A percentile compares a stretch with the other conserved stretches of the same genome.
phyloP scores from a whole-genome alignment of 2,329 filamentous ascomycete species.

The Fusarium sp. region DNA sequence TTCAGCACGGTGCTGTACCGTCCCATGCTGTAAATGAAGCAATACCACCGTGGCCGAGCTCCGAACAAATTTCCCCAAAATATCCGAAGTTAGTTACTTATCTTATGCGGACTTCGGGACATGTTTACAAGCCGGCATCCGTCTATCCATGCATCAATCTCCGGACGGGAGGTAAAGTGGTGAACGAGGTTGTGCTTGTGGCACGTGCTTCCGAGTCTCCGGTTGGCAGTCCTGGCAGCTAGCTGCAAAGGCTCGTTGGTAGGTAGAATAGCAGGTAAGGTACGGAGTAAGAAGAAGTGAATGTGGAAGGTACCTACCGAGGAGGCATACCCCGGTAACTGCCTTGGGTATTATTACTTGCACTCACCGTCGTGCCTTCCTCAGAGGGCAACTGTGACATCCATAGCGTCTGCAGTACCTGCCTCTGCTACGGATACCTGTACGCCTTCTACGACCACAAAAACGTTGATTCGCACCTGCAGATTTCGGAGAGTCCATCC shows the following conservation, averaged over 20 bases:
- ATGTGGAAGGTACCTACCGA: constrained; percentile 11
- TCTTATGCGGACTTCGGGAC: neutral
- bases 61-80: constrained; percentile 4
- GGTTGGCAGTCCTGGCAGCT: neutral
- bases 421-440: neutral
- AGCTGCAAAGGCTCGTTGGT: constrained; percentile 8
- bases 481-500: constrained; percentile 4
- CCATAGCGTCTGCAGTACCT: neutral
- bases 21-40: constrained; percentile 5
- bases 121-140: neutral
- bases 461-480: constrained; percentile 2
- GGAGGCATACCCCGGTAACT: neutral
- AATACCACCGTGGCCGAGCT: constrained; percentile 4
- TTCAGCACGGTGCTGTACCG: neutral
- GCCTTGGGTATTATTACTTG: neutral
- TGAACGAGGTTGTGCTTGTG: constrained; percentile 2
- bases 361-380: constrained; percentile 3
- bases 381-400: constrained; percentile 6
- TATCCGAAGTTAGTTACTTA: neutral
- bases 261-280: constrained; percentile 1
- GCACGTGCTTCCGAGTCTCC: constrained; percentile 20
- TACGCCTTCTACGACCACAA: neutral
- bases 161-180: neutral
- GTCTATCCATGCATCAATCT: neutral
- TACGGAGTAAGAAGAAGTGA: neutral